These are phyloP conservation scores for Lentinula detonsa DNA, from an alignment of 768 basidiomycete species.

Conservation along the genomic window DNA sequence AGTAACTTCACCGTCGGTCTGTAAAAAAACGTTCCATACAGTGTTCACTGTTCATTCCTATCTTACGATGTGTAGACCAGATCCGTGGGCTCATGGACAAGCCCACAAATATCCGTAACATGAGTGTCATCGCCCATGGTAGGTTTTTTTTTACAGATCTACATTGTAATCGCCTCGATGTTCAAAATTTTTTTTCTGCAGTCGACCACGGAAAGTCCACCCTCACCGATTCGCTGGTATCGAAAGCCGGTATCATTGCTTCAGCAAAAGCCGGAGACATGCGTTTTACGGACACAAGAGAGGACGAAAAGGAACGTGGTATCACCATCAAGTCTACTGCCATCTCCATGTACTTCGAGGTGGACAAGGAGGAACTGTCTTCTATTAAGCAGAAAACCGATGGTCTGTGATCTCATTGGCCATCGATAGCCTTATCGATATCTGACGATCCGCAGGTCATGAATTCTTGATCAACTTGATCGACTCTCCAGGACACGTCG, in stretches of 20 bases:
- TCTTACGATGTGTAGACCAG: constrained; percentile 51
- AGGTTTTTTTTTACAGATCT: constrained; percentile 20
- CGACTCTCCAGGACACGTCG: constrained; percentile 99
- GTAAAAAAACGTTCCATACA: constrained; percentile 21
- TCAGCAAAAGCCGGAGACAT: constrained; percentile 89
- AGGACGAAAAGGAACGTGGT: constrained; percentile 99
- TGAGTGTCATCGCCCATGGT: constrained; percentile 94
- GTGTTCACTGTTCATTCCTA: not conserved
- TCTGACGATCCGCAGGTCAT: constrained; percentile 41
- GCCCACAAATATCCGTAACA: constrained; percentile 91
- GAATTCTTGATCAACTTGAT: constrained; percentile 99
- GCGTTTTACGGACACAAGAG: constrained; percentile 96
- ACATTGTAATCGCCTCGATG: constrained; percentile 7
- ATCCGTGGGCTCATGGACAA: constrained; percentile 84
- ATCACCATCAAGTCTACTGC: constrained; percentile 99
- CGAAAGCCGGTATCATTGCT: constrained; percentile 99
- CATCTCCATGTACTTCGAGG: constrained; percentile 99
- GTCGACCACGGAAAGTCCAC: constrained; percentile 99
- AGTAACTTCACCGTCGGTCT: constrained; percentile 89
- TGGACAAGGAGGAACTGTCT: constrained; percentile 80
- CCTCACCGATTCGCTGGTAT: constrained; percentile 96
- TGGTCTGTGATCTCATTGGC: constrained; percentile 39
- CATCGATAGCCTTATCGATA: not conserved
- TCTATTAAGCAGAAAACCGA: constrained; percentile 93
- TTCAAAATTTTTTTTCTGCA: constrained; percentile 21